Conservation (phyloP, 2,329 filamentous ascomycete genomes). For the Fusarium globosum region DNA sequence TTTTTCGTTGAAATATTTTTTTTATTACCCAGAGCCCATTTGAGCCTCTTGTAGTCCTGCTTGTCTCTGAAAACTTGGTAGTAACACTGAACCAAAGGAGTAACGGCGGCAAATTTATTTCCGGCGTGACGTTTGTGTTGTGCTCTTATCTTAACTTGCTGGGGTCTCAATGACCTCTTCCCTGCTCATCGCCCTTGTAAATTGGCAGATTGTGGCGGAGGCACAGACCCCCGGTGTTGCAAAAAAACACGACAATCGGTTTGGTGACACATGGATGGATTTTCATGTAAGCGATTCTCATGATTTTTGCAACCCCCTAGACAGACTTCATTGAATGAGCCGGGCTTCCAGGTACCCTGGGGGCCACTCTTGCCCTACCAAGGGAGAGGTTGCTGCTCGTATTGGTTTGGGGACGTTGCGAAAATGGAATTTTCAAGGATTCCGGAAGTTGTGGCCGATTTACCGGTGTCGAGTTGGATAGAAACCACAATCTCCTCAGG, state of each 20-base stretch:
- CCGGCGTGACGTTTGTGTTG: neutral
- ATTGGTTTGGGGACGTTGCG: neutral
- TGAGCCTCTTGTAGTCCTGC: slow-evolving; percentile 1
- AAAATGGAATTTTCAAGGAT: neutral
- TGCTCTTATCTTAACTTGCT: slow-evolving; percentile 1
- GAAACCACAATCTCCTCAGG: neutral
- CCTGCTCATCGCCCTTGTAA: slow-evolving; percentile 1
- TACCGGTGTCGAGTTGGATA: neutral
- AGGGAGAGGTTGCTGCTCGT: neutral
- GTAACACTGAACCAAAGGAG: neutral
- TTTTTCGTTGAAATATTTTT: slow-evolving; percentile 3
- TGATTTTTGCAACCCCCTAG: neutral
- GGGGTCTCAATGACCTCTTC: slow-evolving; percentile 5
- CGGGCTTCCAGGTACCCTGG: neutral
- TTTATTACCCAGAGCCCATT: neutral
- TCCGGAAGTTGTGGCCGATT: neutral
- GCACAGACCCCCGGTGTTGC: neutral
- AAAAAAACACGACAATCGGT: neutral
- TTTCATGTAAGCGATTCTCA: neutral
- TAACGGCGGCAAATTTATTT: neutral
- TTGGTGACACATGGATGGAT: neutral
- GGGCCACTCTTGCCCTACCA: neutral
- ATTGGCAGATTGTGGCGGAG: slow-evolving; percentile 8
- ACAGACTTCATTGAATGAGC: neutral
- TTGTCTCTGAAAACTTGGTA: neutral